Base-by-base conservation (phyloP, 495 filamentous ascomycete species). In the Thermothielavioides terrestris region DNA sequence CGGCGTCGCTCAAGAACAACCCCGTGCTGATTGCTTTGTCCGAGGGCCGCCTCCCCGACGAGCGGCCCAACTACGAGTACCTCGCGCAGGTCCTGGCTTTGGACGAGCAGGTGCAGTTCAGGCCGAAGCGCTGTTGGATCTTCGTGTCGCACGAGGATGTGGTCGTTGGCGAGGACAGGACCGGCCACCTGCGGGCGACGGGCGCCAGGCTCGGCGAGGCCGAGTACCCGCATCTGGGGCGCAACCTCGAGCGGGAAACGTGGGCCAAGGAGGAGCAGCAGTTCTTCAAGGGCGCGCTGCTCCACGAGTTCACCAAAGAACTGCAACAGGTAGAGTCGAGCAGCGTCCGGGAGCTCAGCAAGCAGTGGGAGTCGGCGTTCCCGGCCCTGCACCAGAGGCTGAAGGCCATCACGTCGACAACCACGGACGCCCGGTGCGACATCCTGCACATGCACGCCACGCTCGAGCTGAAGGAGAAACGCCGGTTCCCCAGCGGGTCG, bases 1-100 rank as follows among this genome's bases (percentile, higher is more conserved):
- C 61, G 6, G 69, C 70, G 38, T 77, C 72, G 15, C 74, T 78
- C 57, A 78, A 77, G 57, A 67, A 75, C 43, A 71, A 78, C 53
- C 63, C 72, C 9, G 72, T 76, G 9, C 59, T 78, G 41, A 71
- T 65, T 49, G 76, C 77, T 12, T 62, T 78, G 46, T 67, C 73
- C n/a, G 68, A 74, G 22, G 65, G 62, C 6, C 60, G 68, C 3
- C 49, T 76, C 23, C 72, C 71, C 11, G 66, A 70, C 15, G 70
- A 72, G 64, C 60, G 66, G 50, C 70, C 71, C 14, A 75, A 76
- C 59, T 75, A 72, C 55, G 75, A 74, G 42, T 76, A 69, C 58
- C 76, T 70, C 58, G 62, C 60, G 28, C 70, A 66, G 47, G 61
- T 73, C 42, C 62, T 71, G 3, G 65, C 63, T 22, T 57, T 67